Evolutionary conservation across 1,284 basidiomycete genomes (phyloP).

Genomic region (Trichosporon coremiiforme): DNA sequence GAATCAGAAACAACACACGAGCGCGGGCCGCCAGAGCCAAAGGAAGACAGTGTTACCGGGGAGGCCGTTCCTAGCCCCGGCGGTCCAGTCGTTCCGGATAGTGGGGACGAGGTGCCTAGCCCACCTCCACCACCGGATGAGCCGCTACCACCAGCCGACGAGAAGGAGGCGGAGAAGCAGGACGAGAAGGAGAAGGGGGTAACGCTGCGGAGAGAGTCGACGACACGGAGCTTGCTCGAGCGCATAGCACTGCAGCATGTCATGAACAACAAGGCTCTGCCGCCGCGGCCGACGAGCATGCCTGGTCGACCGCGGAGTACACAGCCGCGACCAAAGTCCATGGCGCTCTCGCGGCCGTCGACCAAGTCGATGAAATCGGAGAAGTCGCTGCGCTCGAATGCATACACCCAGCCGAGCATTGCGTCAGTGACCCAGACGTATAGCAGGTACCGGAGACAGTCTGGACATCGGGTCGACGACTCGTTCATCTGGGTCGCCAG

Average conservation of each 20-base stretch:
- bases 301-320: conserved; percentile 3
- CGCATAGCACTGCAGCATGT: conserved; percentile 7
- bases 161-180: background rate
- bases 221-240: conserved; percentile 4
- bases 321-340: background rate
- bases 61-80: background rate
- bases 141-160: background rate
- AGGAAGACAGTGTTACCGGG: background rate
- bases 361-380: conserved; percentile 11
- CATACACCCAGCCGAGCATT: background rate
- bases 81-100: background rate
- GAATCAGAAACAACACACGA: conserved; percentile 6
- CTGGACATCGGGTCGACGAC: background rate
- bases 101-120: conserved; percentile 2
- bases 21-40: background rate
- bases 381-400: conserved; percentile 1
- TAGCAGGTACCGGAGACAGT: background rate
- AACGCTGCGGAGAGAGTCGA: background rate
- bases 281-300: background rate
- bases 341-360: conserved; percentile 11
- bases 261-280: conserved; percentile 12
- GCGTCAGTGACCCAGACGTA: conserved; percentile 13
- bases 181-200: background rate
- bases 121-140: conserved; percentile 2
- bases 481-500: background rate